Conservation (phyloP, 2,329 filamentous ascomycete genomes). For the Endoconidiophora laricicola region DNA sequence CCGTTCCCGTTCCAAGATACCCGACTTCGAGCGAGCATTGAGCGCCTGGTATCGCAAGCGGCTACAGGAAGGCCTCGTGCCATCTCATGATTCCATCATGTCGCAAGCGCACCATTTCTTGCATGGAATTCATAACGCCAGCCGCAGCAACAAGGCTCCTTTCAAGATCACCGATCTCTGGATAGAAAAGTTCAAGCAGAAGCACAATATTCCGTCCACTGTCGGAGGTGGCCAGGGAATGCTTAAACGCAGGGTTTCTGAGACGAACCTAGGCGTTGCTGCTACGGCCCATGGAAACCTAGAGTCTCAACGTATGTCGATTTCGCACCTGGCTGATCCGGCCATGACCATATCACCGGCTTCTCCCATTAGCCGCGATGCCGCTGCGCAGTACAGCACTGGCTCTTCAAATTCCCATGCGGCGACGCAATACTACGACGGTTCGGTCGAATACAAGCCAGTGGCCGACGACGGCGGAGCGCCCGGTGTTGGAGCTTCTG, state of each 20-base stretch:
- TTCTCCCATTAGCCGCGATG: background rate
- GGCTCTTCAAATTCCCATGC: constrained; percentile 30
- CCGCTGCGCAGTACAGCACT: background rate
- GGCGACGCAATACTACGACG: background rate
- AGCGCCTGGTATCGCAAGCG: constrained; percentile 75
- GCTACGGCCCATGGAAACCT: constrained; percentile 16
- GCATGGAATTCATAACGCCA: constrained; percentile 42
- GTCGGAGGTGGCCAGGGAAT: constrained; percentile 16
- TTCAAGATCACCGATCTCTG: constrained; percentile 59
- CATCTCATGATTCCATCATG: constrained; percentile 67
- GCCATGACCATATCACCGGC: constrained; percentile 18
- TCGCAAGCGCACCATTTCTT: constrained; percentile 75
- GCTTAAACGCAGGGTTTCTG: constrained; percentile 13
- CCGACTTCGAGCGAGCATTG: constrained; percentile 82
- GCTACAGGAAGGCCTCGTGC: constrained; percentile 53
- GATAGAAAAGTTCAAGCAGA: constrained; percentile 93
- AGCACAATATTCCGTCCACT: constrained; percentile 40
- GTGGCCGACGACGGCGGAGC: background rate
- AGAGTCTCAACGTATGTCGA: constrained; percentile 20
- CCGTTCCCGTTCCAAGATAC: constrained; percentile 56
- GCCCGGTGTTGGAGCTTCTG: background rate
- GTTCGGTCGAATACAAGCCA: constrained; percentile 1
- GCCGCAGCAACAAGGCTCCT: constrained; percentile 49
- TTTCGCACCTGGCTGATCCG: constrained; percentile 20
- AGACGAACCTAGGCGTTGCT: constrained; percentile 5